Evolutionary conservation across 2,329 filamentous ascomycete species (phyloP), one percentile per base, ranked within the genome.

Genomic region (Talaromyces sp.): DNA sequence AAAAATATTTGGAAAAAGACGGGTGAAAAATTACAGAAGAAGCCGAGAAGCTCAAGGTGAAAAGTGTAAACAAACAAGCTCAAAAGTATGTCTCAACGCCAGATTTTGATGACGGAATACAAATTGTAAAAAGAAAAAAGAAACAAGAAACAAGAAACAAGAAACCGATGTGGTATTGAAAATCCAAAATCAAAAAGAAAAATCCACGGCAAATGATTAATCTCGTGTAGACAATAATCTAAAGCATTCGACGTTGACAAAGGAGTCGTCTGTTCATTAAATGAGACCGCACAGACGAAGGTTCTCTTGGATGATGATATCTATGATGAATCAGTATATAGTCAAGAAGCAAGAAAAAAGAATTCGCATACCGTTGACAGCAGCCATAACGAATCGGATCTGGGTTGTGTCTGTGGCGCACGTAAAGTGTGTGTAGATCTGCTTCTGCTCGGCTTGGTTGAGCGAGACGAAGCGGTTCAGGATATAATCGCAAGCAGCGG

Each of bases 271-370:
- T 23, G 50, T 58, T 76, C 71, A 75, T 89, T 89, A 97, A 85
- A 98, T 97, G 78, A 98, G 83, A 85, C 94, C 94, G 80, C 93
- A 97, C 78, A 96, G 86, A 78, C 95, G 90, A 67, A 99, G 87
- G 82, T 99, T 99, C 82, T 98, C 95, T 83, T 99, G 95, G 78
- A 99, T 99, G 81, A 99, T 99, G 78, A 99, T 99, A 81, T 99
- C 95, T 96, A 68, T 2, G 57, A 28, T 33, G 44, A 23, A 34
- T 42, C 3, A 53, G 56, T 51, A 57, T 7, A 27, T 12, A 57
- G 64, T 47, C 59, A 66, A 47, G 12, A 9, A 16, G 28, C 42
- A 8, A 16, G 50, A 2, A 51, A 7, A 60, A 31, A 10, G 40
- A 14, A 23, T 1, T 23, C 31, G 60, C 33, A 76, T 85, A 96